Evolutionary conservation across 306 rosid species (phyloP).

Genomic region (Oxytropis ochrocephala): DNA sequence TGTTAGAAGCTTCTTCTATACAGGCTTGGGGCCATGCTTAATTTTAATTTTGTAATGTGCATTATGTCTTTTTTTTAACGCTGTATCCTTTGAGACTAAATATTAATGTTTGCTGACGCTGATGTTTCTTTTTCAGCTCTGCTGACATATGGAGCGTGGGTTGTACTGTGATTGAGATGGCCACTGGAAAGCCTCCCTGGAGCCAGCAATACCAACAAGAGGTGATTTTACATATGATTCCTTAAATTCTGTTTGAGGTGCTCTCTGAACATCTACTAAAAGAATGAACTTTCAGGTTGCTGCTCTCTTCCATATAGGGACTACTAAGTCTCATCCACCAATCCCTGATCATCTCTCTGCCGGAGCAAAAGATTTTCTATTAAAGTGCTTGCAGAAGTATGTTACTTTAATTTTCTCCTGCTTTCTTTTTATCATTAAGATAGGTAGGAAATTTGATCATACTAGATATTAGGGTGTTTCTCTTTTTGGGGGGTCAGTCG

Average conservation of each 20-base stretch:
- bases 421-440: not conserved
- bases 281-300: slow-evolving; percentile 65
- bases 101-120: slow-evolving; percentile 9
- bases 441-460: not conserved
- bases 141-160: slow-evolving; percentile 99
- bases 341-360: slow-evolving; percentile 86
- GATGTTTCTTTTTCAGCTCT: slow-evolving; percentile 54
- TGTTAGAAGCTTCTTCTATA: not conserved
- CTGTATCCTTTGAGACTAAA: slow-evolving; percentile 19
- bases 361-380: slow-evolving; percentile 88
- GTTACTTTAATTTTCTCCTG: slow-evolving; percentile 22
- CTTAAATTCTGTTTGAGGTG: slow-evolving; percentile 6
- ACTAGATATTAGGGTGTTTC: slow-evolving; percentile 5
- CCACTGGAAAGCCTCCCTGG: slow-evolving; percentile 99
- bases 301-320: slow-evolving; percentile 93
- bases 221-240: slow-evolving; percentile 40
- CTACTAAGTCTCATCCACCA: slow-evolving; percentile 98
- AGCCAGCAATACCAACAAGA: slow-evolving; percentile 96
- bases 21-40: not conserved
- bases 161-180: slow-evolving; percentile 99
- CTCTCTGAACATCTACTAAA: slow-evolving; percentile 33
- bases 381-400: slow-evolving; percentile 91
- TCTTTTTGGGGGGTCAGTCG: not conserved
- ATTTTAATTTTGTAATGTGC: not conserved
- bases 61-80: not conserved